Evolutionary conservation across 2,329 filamentous ascomycete genomes (phyloP).

Genomic region (Verticillium tricorpus): DNA sequence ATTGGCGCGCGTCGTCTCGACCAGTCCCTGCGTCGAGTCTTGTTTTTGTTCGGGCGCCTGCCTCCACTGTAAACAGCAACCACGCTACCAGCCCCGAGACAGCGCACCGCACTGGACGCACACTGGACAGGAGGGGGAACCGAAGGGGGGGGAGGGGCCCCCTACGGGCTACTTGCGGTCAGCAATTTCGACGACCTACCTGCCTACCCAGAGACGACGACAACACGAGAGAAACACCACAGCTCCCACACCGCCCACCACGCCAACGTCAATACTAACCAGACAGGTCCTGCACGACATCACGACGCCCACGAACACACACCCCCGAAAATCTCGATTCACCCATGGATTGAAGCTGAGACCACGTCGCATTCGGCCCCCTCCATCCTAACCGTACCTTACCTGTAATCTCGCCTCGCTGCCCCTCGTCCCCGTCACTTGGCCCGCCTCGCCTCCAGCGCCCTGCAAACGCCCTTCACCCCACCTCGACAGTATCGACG

Average conservation of each 20-base stretch:
- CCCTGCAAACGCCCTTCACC: constrained; percentile 1
- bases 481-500: not conserved
- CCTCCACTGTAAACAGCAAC: constrained; percentile 5
- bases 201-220: not conserved
- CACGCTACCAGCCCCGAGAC: not conserved
- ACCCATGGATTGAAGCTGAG: not conserved
- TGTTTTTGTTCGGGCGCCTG: constrained; percentile 3
- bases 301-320: not conserved
- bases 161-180: not conserved
- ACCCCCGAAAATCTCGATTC: not conserved
- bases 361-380: not conserved
- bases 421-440: constrained; percentile 1
- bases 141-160: not conserved
- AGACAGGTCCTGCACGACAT: not conserved
- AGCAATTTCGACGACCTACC: constrained; percentile 1
- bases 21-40: not conserved
- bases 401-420: not conserved
- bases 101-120: not conserved
- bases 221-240: not conserved
- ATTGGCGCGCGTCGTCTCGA: not conserved
- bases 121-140: not conserved
- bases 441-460: not conserved
- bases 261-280: not conserved
- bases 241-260: not conserved
- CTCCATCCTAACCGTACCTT: not conserved